Percentiles rank a stretch among this genome's conserved stretches.
phyloP scores from a whole-genome alignment of 2,329 filamentous ascomycete genomes.

The Neonectria coccinea region DNA sequence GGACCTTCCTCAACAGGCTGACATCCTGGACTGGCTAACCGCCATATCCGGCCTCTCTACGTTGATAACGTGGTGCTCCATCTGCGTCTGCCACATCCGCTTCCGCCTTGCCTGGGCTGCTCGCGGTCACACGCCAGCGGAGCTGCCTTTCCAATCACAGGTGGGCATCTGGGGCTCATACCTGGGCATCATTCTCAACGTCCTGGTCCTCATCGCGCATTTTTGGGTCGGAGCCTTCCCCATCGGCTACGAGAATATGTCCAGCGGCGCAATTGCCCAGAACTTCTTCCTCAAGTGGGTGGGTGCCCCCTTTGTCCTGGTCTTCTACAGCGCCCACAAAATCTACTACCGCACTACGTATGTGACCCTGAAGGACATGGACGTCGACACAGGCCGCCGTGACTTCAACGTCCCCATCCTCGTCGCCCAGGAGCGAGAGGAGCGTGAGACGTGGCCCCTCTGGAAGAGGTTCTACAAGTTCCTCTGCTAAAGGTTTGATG shows the following conservation, averaged over 20 bases:
- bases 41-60: slow-evolving; percentile 78
- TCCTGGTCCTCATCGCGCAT: slow-evolving; percentile 81
- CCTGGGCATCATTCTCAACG: slow-evolving; percentile 81
- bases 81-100: slow-evolving; percentile 91
- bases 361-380: slow-evolving; percentile 80
- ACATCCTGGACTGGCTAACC: slow-evolving; percentile 83
- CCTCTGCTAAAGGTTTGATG: slow-evolving; percentile 65
- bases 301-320: slow-evolving; percentile 74
- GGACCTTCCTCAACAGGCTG: slow-evolving; percentile 67
- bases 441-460: slow-evolving; percentile 75
- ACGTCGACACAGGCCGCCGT: slow-evolving; percentile 84
- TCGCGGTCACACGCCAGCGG: slow-evolving; percentile 76
- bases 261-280: slow-evolving; percentile 60
- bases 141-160: slow-evolving; percentile 85
- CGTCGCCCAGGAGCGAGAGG: slow-evolving; percentile 82
- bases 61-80: slow-evolving; percentile 84
- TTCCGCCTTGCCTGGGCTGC: slow-evolving; percentile 84
- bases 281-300: slow-evolving; percentile 82
- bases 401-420: slow-evolving; percentile 86
- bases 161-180: slow-evolving; percentile 84
- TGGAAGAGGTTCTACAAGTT: slow-evolving; percentile 84
- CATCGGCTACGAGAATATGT: slow-evolving; percentile 65
- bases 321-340: slow-evolving; percentile 82
- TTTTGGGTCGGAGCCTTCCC: slow-evolving; percentile 91
- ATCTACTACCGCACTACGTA: slow-evolving; percentile 76